Conservation (phyloP, 495 filamentous ascomycete genomes). For the Talaromyces stipitatus region DNA sequence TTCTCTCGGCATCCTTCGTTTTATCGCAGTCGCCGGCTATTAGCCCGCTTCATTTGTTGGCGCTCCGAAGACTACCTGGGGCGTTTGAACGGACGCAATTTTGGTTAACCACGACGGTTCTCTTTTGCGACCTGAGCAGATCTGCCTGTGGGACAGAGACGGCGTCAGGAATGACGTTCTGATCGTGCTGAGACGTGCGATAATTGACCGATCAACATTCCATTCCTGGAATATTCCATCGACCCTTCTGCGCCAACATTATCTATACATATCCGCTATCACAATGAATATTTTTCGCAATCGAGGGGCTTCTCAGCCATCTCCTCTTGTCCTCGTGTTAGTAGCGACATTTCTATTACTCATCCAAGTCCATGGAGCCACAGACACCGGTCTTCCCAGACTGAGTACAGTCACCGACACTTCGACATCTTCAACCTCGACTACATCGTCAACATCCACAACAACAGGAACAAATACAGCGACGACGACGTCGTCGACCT, state of each 20-base stretch:
- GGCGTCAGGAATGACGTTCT: neutral
- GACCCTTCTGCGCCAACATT: neutral
- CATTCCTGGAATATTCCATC: slow-evolving; percentile 3
- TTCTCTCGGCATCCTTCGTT: neutral
- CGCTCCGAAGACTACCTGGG: neutral
- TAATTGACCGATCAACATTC: slow-evolving; percentile 1
- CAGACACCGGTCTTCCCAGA: slow-evolving; percentile 14
- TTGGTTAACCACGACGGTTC: neutral
- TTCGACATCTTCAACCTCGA: neutral
- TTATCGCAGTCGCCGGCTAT: neutral
- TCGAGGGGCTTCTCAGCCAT: neutral
- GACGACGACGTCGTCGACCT: slow-evolving; percentile 17
- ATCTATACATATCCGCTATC: neutral
- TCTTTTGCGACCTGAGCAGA: too few species aligned
- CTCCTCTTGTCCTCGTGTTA: neutral
- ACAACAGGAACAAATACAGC: slow-evolving; percentile 16
- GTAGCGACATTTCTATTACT: neutral
- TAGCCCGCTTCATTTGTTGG: neutral
- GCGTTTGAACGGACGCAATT: neutral
- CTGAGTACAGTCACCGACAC: neutral
- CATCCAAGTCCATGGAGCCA: slow-evolving; percentile 4
- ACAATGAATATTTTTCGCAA: neutral
- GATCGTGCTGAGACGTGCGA: neutral
- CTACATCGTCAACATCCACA: slow-evolving; percentile 9
- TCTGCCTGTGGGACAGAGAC: too few species aligned